These are phyloP conservation scores for Solanum okadae DNA, from an alignment of 257 asterid genomes.

Conservation along the genomic window DNA sequence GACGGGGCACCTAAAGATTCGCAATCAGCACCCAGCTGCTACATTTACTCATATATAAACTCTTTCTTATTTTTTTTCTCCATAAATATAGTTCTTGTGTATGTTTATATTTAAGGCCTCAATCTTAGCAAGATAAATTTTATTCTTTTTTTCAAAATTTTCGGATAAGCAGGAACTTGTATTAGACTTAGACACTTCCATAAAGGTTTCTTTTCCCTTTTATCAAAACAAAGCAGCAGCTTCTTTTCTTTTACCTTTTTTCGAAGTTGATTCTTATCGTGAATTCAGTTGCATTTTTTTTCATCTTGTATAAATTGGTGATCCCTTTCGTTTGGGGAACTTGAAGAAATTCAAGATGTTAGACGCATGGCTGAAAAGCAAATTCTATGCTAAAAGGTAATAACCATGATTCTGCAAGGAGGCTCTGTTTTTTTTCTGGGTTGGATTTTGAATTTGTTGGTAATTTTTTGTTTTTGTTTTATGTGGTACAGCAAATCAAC, in stretches of 20 bases:
- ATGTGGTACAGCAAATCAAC: conserved; percentile 52
- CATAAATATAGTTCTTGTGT: not conserved
- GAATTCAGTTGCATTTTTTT: conserved; percentile 18
- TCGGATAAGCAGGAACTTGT: not conserved
- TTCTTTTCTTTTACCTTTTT: conserved; percentile 27
- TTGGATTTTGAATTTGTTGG: not conserved
- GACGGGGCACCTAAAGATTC: not conserved
- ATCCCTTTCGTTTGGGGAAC: not conserved
- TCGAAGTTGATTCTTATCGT: conserved; percentile 14
- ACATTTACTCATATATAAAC: not conserved
- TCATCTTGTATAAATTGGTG: conserved; percentile 6
- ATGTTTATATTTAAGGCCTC: not conserved
- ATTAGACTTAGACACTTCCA: not conserved
- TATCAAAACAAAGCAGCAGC: conserved; percentile 7
- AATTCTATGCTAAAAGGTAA: conserved; percentile 61
- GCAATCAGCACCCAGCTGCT: not conserved
- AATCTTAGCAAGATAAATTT: too few relatives aligned
- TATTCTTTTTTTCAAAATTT: not conserved
- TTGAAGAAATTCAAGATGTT: conserved; percentile 31
- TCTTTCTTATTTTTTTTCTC: not conserved
- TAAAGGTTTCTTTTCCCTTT: not conserved
- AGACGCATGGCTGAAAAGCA: conserved; percentile 53
- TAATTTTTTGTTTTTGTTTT: not conserved
- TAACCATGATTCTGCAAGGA: not conserved
- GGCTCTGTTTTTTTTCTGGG: not conserved